These are phyloP conservation scores for Aspergillus oerlinghausenensis DNA, from an alignment of 2,329 filamentous ascomycete species.

Conservation along the genomic window DNA sequence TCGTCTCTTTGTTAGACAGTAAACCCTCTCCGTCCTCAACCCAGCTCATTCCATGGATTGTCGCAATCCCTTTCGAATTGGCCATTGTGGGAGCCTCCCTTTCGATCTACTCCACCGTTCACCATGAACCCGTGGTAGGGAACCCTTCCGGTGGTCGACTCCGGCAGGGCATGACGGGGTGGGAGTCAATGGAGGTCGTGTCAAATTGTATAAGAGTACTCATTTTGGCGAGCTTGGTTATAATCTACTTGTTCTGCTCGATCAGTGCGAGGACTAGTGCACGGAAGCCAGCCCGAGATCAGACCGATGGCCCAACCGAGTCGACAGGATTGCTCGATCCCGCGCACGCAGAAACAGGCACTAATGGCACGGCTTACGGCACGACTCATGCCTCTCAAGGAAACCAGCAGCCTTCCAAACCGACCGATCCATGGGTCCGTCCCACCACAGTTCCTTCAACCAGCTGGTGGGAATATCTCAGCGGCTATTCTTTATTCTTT, in stretches of 20 bases:
- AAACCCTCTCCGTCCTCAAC: conserved; percentile 73
- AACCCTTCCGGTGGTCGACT: conserved; percentile 42
- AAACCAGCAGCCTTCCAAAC: conserved; percentile 40
- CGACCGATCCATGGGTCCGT: conserved; percentile 75
- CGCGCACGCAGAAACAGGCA: conserved; percentile 41
- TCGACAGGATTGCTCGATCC: conserved; percentile 39
- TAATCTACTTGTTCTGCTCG: conserved; percentile 54
- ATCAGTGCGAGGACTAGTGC: conserved; percentile 43
- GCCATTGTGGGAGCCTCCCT: conserved; percentile 66
- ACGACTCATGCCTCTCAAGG: conserved; percentile 39
- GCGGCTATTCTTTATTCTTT: conserved; percentile 89
- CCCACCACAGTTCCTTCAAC: conserved; percentile 80
- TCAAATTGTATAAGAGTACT: conserved; percentile 66
- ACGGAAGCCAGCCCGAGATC: conserved; percentile 22
- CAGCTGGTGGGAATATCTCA: conserved; percentile 94
- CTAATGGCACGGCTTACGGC: conserved; percentile 50
- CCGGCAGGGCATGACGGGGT: conserved; percentile 35
- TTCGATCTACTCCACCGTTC: conserved; percentile 62
- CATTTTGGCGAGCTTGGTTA: conserved; percentile 56
- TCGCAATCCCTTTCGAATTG: conserved; percentile 68
- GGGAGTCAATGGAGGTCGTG: conserved; percentile 40
- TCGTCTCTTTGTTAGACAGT: conserved; percentile 82
- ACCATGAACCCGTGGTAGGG: conserved; percentile 58
- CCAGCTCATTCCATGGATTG: conserved; percentile 74
- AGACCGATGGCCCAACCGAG: conserved; percentile 39